phyloP scores from a whole-genome alignment of 75 land plant genomes.

The Cryptomeria japonica region DNA sequence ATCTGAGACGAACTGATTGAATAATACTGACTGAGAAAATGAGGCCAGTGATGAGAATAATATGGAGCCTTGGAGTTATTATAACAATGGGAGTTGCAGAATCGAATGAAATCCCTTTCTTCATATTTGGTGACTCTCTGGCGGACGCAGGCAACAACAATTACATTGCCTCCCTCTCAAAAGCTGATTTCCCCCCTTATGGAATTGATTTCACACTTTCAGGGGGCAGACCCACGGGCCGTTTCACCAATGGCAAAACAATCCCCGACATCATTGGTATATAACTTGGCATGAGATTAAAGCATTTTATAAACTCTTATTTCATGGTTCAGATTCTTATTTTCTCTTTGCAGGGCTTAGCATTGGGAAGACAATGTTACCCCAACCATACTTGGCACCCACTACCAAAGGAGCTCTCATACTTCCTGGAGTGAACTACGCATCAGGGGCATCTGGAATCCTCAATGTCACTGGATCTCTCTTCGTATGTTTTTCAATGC shows the following conservation, averaged over 20 bases:
- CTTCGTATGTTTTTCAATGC: slow-evolving; percentile 43
- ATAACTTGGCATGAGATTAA: neutral
- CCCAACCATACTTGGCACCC: slow-evolving; percentile 78
- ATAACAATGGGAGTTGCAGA: neutral
- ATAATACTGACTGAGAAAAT: neutral
- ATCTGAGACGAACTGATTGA: neutral
- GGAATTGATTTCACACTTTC: slow-evolving; percentile 55
- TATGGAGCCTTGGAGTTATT: neutral
- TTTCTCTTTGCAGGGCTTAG: slow-evolving; percentile 23
- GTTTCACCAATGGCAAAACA: slow-evolving; percentile 66
- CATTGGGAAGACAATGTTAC: slow-evolving; percentile 38
- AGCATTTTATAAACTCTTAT: neutral
- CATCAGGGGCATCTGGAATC: slow-evolving; percentile 83
- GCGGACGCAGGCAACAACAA: slow-evolving; percentile 75
- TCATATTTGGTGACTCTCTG: slow-evolving; percentile 68
- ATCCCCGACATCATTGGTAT: slow-evolving; percentile 56
- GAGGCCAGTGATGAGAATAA: neutral
- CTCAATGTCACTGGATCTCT: slow-evolving; percentile 63
- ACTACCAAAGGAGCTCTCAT: slow-evolving; percentile 48
- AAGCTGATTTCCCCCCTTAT: slow-evolving; percentile 52
- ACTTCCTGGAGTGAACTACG: slow-evolving; percentile 77
- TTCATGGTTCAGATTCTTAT: neutral
- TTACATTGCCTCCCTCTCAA: slow-evolving; percentile 42
- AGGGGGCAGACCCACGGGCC: slow-evolving; percentile 42
- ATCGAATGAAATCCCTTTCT: slow-evolving; percentile 18